A percentile compares a stretch with the other conserved stretches of the same genome.
These are phyloP conservation scores for Amborella trichopoda DNA, from an alignment of 164 flowering plant genomes.

Conservation along the genomic window DNA sequence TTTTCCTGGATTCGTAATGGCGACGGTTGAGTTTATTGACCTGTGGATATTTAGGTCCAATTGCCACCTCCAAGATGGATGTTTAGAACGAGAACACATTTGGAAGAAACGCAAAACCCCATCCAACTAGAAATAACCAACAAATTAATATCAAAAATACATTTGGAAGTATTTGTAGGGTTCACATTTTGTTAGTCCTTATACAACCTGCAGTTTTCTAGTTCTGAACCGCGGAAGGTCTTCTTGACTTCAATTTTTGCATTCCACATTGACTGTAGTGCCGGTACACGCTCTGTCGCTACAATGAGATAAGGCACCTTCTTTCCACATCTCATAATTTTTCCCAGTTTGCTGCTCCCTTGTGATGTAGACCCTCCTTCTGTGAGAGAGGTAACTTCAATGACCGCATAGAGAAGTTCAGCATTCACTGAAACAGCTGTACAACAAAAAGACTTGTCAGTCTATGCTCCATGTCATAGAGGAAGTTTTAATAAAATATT, in stretches of 20 bases:
- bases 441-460: conserved; percentile 5
- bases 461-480: conserved; percentile 1
- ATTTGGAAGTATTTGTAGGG: too few species aligned
- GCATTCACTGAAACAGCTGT: conserved; percentile 97
- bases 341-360: conserved; percentile 42
- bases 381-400: conserved; percentile 31
- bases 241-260: conserved; percentile 54
- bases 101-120: too few species aligned
- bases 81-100: too few species aligned
- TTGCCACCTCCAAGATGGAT: too few species aligned
- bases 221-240: conserved; percentile 60
- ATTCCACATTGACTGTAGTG: conserved; percentile 71
- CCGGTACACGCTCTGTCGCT: conserved; percentile 69
- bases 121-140: too few species aligned
- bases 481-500: too few species aligned
- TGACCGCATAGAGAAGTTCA: conserved; percentile 74
- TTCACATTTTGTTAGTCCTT: too few species aligned
- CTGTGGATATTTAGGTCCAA: too few species aligned
- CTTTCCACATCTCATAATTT: conserved; percentile 34
- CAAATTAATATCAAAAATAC: too few species aligned
- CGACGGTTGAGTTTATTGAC: too few species aligned
- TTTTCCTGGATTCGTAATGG: too few species aligned
- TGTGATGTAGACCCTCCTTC: conserved; percentile 25
- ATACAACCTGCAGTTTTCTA: conserved; percentile 80
- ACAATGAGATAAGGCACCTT: conserved; percentile 52